Percentiles rank a stretch among this genome's conserved stretches.
These are phyloP conservation scores for Monascus ruber DNA, from an alignment of 2,329 filamentous ascomycete species.

Conservation along the genomic window DNA sequence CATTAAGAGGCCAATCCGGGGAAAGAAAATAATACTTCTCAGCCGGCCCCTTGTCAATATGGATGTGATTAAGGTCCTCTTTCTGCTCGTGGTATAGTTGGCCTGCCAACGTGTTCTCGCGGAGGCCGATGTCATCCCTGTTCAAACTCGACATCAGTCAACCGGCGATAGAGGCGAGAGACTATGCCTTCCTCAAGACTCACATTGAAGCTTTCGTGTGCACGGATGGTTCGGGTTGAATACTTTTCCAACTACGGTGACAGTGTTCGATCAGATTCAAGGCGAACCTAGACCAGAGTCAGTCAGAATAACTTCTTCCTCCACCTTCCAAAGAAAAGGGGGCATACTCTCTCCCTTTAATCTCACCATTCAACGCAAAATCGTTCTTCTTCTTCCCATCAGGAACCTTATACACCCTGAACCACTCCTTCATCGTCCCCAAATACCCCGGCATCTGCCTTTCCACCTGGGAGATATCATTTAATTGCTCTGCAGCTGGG, in stretches of 20 bases:
- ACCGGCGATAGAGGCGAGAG: too few relatives aligned
- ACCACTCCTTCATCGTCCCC: slow-evolving; percentile 90
- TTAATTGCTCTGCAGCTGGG: slow-evolving; percentile 74
- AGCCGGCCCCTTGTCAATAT: background rate
- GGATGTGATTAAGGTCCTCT: background rate
- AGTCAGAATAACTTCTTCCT: background rate
- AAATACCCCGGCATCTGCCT: slow-evolving; percentile 78
- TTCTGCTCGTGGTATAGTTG: background rate
- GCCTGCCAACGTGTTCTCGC: background rate
- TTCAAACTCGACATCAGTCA: background rate
- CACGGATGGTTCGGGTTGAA: background rate
- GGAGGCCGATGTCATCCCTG: slow-evolving; percentile 1
- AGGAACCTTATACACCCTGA: slow-evolving; percentile 96
- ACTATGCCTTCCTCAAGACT: background rate
- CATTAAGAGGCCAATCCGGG: background rate
- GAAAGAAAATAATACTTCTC: slow-evolving; percentile 2
- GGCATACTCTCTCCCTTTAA: slow-evolving; percentile 4
- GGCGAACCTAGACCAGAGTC: slow-evolving; percentile 1
- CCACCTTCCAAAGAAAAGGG: background rate
- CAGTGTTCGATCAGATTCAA: slow-evolving; percentile 1
- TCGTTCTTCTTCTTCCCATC: slow-evolving; percentile 75
- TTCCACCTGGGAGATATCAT: slow-evolving; percentile 89
- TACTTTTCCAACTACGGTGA: slow-evolving; percentile 3
- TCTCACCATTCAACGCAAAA: slow-evolving; percentile 55
- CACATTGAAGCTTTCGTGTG: slow-evolving; percentile 1